Evolutionary conservation across 352 stramenopile genomes (phyloP), one percentile per base, ranked within the genome.

Genomic region (Hyaloperonospora brassicae): DNA sequence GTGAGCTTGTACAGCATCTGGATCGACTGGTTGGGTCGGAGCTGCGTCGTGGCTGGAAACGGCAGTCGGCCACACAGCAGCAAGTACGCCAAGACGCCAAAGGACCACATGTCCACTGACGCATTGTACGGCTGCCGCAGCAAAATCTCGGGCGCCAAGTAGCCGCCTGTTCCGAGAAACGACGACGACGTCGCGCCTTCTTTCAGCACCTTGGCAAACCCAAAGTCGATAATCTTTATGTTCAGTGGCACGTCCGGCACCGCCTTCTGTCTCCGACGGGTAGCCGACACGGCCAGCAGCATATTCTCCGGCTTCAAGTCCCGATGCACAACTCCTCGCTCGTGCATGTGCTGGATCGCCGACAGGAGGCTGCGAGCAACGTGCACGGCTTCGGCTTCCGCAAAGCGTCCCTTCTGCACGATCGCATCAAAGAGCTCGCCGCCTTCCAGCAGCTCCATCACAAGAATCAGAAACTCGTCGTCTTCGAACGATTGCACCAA

Each of bases 211-310:
- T 98, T 99, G 34, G 87, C 87, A 40, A 99, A 87, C 6, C 96
- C 96, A 84, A 99, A 99, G 73, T 99, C 96, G 63, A 99, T 98
- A 52, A 99, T 97, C 73, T 99, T 99, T 12, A 99, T 70, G 1
- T 72, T 52, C 49, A 89, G 35, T 5, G 52, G 31, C 17, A 8
- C 36, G 11, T 42, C n/a, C 41, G 30, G 44, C 44, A 24, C 38
- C 50, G 23, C 58, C 50, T 6, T 62, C 35, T 55, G 47, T 49
- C 51, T 46, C n/a, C 51, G 56, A 45, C 62, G 54, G 12, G 17
- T 17, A 17, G 52, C 56, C 8, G 52, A 62, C 46, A 72, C 56
- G 2, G 76, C 57, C 10, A 92, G 65, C 31, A 89, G 55, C 61
- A 89, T 74, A 59, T 89, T 89, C 59, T 89, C 79, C 1, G 79